Evolutionary conservation across 805 yeast genomes (phyloP).

Genomic region (Maudiozyma barnettii): DNA sequence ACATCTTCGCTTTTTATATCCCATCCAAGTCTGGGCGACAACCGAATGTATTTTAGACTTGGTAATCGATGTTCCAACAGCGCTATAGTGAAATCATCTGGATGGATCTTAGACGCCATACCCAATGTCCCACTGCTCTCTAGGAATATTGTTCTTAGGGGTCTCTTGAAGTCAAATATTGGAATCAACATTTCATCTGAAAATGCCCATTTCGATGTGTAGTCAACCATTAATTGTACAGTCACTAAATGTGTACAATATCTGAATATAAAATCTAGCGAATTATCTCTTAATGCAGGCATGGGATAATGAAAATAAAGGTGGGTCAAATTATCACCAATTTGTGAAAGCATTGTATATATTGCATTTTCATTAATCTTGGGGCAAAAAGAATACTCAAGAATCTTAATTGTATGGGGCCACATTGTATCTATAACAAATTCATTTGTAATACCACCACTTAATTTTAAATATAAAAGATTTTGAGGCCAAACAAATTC

Average conservation of each 20-base stretch:
- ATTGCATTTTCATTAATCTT: constrained; percentile 56
- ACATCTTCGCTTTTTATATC: constrained; percentile 53
- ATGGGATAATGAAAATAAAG: constrained; percentile 76
- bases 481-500: constrained; percentile 65
- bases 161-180: constrained; percentile 14
- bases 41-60: constrained; percentile 46
- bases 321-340: constrained; percentile 57
- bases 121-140: constrained; percentile 86
- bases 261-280: constrained; percentile 63
- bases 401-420: constrained; percentile 58
- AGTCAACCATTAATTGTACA: constrained; percentile 71
- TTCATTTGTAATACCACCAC: constrained; percentile 84
- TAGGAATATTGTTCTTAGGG: constrained; percentile 51
- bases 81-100: constrained; percentile 83
- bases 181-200: constrained; percentile 36
- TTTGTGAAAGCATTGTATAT: constrained; percentile 46
- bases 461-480: constrained; percentile 58
- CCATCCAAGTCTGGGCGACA: constrained; percentile 84
- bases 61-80: constrained; percentile 72
- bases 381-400: constrained; percentile 87
- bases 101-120: constrained; percentile 71
- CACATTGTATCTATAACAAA: constrained; percentile 62
- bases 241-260: constrained; percentile 66
- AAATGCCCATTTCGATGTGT: constrained; percentile 44
- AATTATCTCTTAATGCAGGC: constrained; percentile 63